Evolutionary conservation across 2,329 filamentous ascomycete genomes (phyloP).

Genomic region (Exophiala aquamarina): DNA sequence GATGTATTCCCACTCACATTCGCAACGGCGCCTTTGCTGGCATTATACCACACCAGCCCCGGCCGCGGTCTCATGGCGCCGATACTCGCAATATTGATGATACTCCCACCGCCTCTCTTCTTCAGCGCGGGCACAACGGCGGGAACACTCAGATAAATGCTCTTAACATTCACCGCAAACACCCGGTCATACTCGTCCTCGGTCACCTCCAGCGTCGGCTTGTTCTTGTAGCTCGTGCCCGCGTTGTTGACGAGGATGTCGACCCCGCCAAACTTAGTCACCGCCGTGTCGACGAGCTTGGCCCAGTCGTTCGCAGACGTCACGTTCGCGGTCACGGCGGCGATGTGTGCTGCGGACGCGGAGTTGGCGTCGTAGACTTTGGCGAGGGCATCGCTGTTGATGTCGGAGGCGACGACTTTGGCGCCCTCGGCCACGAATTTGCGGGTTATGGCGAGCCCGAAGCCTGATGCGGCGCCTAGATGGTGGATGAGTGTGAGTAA

Average conservation of each 20-base stretch:
- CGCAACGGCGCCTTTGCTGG: slow-evolving; percentile 44
- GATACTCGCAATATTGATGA: slow-evolving; percentile 47
- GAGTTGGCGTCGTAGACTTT: slow-evolving; percentile 12
- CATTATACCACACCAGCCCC: slow-evolving; percentile 48
- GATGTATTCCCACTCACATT: slow-evolving; percentile 35
- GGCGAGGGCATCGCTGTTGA: slow-evolving; percentile 33
- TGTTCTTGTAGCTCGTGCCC: slow-evolving; percentile 27
- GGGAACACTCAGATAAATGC: slow-evolving; percentile 39
- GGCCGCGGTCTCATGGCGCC: slow-evolving; percentile 43
- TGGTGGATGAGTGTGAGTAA: slow-evolving; percentile 3
- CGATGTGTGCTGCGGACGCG: slow-evolving; percentile 8
- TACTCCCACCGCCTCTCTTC: slow-evolving; percentile 42
- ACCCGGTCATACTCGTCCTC: slow-evolving; percentile 45
- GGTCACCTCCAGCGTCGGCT: slow-evolving; percentile 42
- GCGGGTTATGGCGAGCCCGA: slow-evolving; percentile 42
- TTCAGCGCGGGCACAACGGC: slow-evolving; percentile 38
- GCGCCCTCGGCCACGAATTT: slow-evolving; percentile 43
- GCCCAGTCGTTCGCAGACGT: slow-evolving; percentile 23
- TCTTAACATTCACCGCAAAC: slow-evolving; percentile 46
- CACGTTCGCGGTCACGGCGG: slow-evolving; percentile 22
- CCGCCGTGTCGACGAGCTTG: slow-evolving; percentile 22
- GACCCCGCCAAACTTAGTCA: slow-evolving; percentile 24
- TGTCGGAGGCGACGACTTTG: slow-evolving; percentile 43
- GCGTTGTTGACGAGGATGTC: slow-evolving; percentile 28
- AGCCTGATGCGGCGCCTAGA: slow-evolving; percentile 42